Conservation (phyloP, 345 rosid genomes). For the Capsella bursapastoris region DNA sequence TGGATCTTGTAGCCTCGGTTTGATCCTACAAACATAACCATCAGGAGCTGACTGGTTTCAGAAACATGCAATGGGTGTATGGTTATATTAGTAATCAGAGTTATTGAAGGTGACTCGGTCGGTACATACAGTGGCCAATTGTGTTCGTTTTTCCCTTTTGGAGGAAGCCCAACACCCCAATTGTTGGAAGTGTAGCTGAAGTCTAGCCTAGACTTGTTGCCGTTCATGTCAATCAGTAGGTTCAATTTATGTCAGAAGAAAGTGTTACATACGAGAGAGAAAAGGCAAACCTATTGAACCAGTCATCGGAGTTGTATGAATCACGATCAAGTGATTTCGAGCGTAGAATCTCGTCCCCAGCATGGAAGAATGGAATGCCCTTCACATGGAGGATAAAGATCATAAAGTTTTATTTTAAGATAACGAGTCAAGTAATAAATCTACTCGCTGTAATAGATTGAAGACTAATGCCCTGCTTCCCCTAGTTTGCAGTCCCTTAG, state of each 20-base stretch:
- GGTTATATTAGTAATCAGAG: background rate
- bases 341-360: constrained; percentile 94
- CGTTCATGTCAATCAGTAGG: constrained; percentile 15
- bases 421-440: constrained; percentile 16
- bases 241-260: background rate
- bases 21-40: constrained; percentile 55
- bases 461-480: background rate
- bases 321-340: constrained; percentile 97
- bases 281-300: constrained; percentile 81
- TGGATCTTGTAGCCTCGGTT: constrained; percentile 84
- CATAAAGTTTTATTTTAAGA: background rate
- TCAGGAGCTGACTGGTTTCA: constrained; percentile 12
- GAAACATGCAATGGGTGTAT: constrained; percentile 8
- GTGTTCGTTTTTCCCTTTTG: constrained; percentile 78
- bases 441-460: background rate
- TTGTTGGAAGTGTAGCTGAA: constrained; percentile 78
- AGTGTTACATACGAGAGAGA: constrained; percentile 14
- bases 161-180: constrained; percentile 98
- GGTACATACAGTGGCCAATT: constrained; percentile 80
- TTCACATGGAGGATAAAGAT: constrained; percentile 37
- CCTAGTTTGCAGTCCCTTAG: constrained; percentile 20
- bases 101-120: constrained; percentile 5
- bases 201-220: constrained; percentile 64
- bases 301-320: constrained; percentile 97
- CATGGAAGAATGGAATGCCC: constrained; percentile 97